phyloP scores from a whole-genome alignment of 2,329 filamentous ascomycete genomes.

The Colletotrichum horii region DNA sequence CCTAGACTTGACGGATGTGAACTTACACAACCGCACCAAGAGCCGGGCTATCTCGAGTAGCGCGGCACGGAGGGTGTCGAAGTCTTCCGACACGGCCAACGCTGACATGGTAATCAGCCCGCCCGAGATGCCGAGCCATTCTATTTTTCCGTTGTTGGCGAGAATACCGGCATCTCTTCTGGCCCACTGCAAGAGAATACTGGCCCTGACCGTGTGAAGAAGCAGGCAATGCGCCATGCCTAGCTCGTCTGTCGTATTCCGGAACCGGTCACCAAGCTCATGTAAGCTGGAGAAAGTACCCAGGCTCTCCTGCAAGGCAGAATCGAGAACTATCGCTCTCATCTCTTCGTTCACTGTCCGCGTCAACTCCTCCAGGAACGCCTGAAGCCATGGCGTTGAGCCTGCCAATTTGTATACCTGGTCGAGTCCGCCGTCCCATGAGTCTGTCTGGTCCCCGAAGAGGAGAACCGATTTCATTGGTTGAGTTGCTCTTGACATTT shows the following conservation, averaged over 20 bases:
- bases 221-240: neutral
- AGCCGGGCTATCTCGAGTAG: neutral
- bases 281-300: neutral
- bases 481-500: too few species aligned
- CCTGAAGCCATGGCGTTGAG: neutral
- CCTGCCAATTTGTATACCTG: neutral
- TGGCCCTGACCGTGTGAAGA: neutral
- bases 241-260: neutral
- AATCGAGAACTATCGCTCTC: neutral
- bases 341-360: neutral
- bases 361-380: neutral
- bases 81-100: neutral
- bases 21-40: neutral
- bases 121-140: neutral
- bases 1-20: neutral
- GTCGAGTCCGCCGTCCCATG: neutral
- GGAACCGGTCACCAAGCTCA: neutral
- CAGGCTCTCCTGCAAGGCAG: neutral
- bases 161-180: neutral
- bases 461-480: slow-evolving; percentile 11
- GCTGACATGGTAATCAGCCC: neutral
- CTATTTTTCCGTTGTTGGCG: neutral
- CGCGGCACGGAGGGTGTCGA: neutral
- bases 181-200: neutral
- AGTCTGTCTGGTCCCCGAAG: neutral